A percentile compares a stretch with the other conserved stretches of the same genome.
These are phyloP conservation scores for Sclerotinia subarctica DNA, from an alignment of 2,329 filamentous ascomycete species.

Conservation along the genomic window DNA sequence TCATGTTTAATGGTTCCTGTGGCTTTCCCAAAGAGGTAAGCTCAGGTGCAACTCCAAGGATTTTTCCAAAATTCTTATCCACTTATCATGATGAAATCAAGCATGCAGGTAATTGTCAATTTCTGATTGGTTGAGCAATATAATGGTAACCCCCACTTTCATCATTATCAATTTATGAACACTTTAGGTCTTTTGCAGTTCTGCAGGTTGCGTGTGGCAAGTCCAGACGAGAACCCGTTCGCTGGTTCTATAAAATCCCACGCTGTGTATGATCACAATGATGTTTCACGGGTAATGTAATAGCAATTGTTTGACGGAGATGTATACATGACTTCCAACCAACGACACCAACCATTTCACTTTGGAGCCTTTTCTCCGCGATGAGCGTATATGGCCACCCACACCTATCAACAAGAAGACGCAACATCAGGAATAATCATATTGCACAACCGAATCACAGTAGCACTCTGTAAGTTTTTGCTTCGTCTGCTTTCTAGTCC, in stretches of 20 bases:
- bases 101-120: neutral
- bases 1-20: neutral
- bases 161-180: neutral
- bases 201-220: conserved; percentile 8
- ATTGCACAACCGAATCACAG: neutral
- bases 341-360: too few relatives aligned
- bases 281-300: neutral
- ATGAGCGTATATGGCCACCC: too few relatives aligned
- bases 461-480: too few relatives aligned
- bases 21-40: neutral
- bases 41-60: too few relatives aligned
- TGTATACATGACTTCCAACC: too few relatives aligned
- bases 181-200: neutral
- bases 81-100: neutral
- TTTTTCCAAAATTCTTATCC: neutral
- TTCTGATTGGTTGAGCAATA: neutral
- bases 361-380: neutral
- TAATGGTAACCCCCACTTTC: neutral
- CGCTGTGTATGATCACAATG: neutral
- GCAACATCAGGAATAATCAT: neutral
- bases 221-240: neutral
- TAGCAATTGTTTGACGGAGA: too few relatives aligned
- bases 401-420: too few relatives aligned
- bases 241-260: neutral
- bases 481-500: neutral